phyloP scores from a whole-genome alignment of 495 filamentous ascomycete genomes.

The Daldinia vernicosa region DNA sequence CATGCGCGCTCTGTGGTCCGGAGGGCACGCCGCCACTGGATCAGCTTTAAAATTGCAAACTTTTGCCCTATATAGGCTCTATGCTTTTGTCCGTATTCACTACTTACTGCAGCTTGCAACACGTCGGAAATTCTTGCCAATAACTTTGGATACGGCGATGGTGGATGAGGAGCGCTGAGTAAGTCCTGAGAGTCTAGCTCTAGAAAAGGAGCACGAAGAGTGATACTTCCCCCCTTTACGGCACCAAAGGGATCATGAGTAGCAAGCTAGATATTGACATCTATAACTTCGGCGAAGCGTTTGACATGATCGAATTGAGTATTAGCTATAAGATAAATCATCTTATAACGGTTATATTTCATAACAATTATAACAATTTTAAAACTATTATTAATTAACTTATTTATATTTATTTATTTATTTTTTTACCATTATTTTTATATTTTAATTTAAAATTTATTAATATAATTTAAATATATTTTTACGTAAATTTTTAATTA shows the following conservation, averaged over 20 bases:
- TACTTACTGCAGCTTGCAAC: conserved; percentile 1
- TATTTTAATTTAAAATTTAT: no score
- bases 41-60: conserved; percentile 37
- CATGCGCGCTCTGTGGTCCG: neutral
- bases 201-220: conserved; percentile 30
- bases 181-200: conserved; percentile 20
- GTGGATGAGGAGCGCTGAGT: conserved; percentile 10
- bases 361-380: no score
- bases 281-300: conserved; percentile 34
- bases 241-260: conserved; percentile 38
- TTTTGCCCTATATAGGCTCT: conserved; percentile 25
- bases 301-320: conserved; percentile 26
- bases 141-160: neutral
- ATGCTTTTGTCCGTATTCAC: conserved; percentile 35
- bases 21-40: conserved; percentile 19
- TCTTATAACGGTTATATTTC: no score
- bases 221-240: conserved; percentile 33
- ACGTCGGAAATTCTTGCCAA: neutral
- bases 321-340: conserved; percentile 8
- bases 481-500: no score
- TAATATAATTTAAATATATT: no score
- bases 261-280: conserved; percentile 19
- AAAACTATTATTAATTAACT: no score
- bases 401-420: no score
- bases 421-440: no score